Base-by-base conservation (phyloP, 805 yeast species). In the Starmerella kuoi region DNA sequence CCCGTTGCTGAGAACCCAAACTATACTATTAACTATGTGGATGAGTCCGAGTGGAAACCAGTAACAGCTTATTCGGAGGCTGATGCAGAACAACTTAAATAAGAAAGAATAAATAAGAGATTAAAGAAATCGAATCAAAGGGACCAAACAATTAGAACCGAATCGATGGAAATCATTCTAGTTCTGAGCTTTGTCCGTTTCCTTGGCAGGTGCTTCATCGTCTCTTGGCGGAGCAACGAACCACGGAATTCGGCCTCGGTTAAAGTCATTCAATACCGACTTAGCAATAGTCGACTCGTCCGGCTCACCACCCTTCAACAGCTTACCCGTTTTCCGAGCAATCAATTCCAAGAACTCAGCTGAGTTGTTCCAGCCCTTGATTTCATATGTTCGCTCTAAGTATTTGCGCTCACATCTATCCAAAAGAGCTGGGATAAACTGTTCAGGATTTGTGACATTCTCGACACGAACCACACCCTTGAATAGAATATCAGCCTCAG, bases 401-500 rank as follows among this genome's bases (percentile, higher is more conserved):
- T 88, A 95, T 60, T 83, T 79, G 48, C 77, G 69, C 63, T 88
- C 82, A 64, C 96, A 87, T 57, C 88, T 84, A 41, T 67, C 73
- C 55, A 88, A 67, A 58, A 88, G 71, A 44, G 81, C 93, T 2
- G 95, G 88, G 40, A 88, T 86, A 60, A 82, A 88, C 61, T 87
- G 95, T 63, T 88, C 98, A 4, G 98, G 96, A 57, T 83, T 70
- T 0, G 93, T 74, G 37, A 91, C 97, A 58, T 88, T 94, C 61
- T 88, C 98, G n/a, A 88, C 95, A 67, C 98, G 80, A 2, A 88
- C 98, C 17, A 91, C 98, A 60, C 98, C 98, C 62, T 95, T 76
- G 65, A 88, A 83, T 51, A 88, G 62, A 55, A 88, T 85, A 62
- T 88, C 97, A 22, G 94, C 77, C 60, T 85, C 94, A 1, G 88